Conservation (phyloP, 2,329 filamentous ascomycete genomes). For the Sporothrix pallida region DNA sequence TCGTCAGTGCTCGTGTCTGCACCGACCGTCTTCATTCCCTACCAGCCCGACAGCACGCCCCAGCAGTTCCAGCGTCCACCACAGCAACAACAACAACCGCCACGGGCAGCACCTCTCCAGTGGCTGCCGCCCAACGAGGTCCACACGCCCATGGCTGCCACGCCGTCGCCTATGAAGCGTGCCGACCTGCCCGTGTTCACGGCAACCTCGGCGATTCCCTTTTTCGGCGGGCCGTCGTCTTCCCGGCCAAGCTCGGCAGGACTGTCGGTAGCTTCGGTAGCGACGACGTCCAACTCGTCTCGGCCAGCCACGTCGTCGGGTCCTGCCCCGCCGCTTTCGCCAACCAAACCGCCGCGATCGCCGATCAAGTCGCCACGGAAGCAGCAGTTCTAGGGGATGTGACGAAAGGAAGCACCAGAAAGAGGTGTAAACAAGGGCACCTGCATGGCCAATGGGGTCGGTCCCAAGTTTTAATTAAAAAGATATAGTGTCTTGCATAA, state of each 20-base stretch:
- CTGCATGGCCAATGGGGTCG: neutral
- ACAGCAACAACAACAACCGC: neutral
- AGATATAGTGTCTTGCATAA: conserved; percentile 17
- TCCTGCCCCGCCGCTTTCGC: neutral
- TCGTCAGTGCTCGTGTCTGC: conserved; percentile 25
- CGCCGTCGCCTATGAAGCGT: conserved; percentile 48
- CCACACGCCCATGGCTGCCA: conserved; percentile 39
- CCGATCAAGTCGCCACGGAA: conserved; percentile 22
- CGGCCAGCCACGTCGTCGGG: conserved; percentile 25
- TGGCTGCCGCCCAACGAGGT: conserved; percentile 58
- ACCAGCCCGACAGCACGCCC: conserved; percentile 60
- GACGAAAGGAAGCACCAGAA: too few relatives aligned
- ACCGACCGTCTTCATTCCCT: conserved; percentile 57
- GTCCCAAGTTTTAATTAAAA: neutral
- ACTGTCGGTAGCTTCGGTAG: conserved; percentile 12
- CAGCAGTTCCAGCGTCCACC: neutral
- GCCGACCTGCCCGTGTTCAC: conserved; percentile 49
- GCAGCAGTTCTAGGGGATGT: neutral
- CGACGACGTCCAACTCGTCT: neutral
- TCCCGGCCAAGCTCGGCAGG: conserved; percentile 27
- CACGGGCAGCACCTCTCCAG: conserved; percentile 46
- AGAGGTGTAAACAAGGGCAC: neutral
- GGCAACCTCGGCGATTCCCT: conserved; percentile 55
- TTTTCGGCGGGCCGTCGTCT: conserved; percentile 44
- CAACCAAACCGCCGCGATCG: conserved; percentile 16